phyloP scores from a whole-genome alignment of 306 rosid genomes.

The Luffa aegyptiaca region DNA sequence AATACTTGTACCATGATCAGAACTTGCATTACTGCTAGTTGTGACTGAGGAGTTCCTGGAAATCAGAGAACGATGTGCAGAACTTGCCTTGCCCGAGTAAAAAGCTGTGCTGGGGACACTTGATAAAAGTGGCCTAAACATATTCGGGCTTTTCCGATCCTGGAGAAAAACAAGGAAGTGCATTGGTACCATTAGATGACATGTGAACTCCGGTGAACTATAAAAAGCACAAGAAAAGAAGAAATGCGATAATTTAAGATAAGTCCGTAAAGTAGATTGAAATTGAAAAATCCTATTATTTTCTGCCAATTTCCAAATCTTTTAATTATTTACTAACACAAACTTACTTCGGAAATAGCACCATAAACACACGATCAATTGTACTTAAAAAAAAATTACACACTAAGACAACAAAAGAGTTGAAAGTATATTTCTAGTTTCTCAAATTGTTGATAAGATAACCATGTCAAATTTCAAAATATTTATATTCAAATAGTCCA shows the following conservation, averaged over 20 bases:
- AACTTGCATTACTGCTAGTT: slow-evolving; percentile 68
- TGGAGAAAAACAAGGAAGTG: slow-evolving; percentile 23
- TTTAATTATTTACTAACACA: background rate
- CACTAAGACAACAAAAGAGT: background rate
- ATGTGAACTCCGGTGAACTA: slow-evolving; percentile 7
- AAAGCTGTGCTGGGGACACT: slow-evolving; percentile 80
- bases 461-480: background rate
- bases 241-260: background rate
- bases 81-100: slow-evolving; percentile 54
- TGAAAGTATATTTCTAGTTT: background rate
- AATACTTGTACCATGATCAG: slow-evolving; percentile 45
- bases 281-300: background rate
- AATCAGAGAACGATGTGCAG: slow-evolving; percentile 50
- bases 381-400: background rate
- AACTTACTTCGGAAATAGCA: background rate
- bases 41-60: slow-evolving; percentile 72
- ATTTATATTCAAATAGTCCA: background rate
- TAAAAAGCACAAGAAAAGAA: background rate
- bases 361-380: background rate
- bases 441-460: background rate
- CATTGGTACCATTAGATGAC: slow-evolving; percentile 14
- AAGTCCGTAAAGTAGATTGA: background rate
- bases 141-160: slow-evolving; percentile 73
- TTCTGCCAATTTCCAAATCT: background rate
- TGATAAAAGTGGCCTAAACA: slow-evolving; percentile 86